Evolutionary conservation across 2,329 filamentous ascomycete species (phyloP), one percentile per base, ranked within the genome.

Genomic region (Diplocarpon mali): DNA sequence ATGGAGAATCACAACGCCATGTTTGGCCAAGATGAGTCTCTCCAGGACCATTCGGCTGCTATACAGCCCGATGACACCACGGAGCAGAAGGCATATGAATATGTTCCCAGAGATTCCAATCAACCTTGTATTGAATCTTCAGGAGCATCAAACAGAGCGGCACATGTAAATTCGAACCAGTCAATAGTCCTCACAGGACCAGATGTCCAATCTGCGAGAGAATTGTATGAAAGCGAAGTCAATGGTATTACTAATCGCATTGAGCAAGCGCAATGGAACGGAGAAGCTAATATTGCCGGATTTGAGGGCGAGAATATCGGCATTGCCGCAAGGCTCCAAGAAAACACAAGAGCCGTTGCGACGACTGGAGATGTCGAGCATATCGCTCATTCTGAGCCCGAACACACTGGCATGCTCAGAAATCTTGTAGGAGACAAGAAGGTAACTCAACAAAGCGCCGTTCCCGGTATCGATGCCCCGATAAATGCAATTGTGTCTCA

Each of bases 1-100:
- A 49, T 49, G 12, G 47, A 48, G 7, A 42, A 36, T 35, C 54
- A 58, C 20, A 49, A 58, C 8, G 45, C 45, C 0, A 57, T 64
- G 7, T 64, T 62, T 38, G 50, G 49, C 13, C 42, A 55, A 1
- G 51, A 58, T 28, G 62, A 62, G 8, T 53, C 58, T 28, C 57
- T 65, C 5, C 57, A 53, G 20, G 59, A 58, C 0, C 56, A 64
- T 31, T 52, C 51, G 1, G 47, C 47, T 35, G 36, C 50, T 35
- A 28, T 50, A 8, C 49, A 52, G 36, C 50, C 53, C 1, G 44
- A 50, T 11, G 52, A 38, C 7, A 40, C 45, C 29, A 14, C 45
- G 15, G 20, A 36, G 11, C 47, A 50, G 28, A 40, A 55, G 14
- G 48, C 51, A 3, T 54, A 56, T 30, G 42, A 42, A 2, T 52